These are phyloP conservation scores for Oldenlandia corymbosa DNA, from an alignment of 257 asterid genomes.

Conservation along the genomic window DNA sequence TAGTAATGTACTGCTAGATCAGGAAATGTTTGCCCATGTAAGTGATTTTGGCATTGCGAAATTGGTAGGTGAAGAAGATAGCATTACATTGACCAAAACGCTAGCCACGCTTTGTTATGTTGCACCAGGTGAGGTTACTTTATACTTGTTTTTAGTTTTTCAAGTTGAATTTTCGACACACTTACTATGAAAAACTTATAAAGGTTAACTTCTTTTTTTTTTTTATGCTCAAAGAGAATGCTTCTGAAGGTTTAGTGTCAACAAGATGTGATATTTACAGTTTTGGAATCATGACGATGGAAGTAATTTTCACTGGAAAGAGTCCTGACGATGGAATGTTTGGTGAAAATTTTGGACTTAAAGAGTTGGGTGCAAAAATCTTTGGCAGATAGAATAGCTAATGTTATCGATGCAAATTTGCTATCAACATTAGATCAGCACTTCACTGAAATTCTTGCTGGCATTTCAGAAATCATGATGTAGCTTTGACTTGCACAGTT, in stretches of 20 bases:
- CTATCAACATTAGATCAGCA: not conserved
- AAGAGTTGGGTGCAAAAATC: slow-evolving; percentile 2
- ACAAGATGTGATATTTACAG: slow-evolving; percentile 1
- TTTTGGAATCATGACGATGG: slow-evolving; percentile 8
- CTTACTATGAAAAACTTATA: too few species aligned
- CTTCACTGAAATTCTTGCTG: not conserved
- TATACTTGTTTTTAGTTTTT: too few species aligned
- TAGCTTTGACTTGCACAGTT: not conserved
- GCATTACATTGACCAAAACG: slow-evolving; percentile 4
- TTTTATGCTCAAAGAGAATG: not conserved
- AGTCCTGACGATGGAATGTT: not conserved
- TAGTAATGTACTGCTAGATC: slow-evolving; percentile 11
- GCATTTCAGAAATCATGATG: slow-evolving; percentile 1
- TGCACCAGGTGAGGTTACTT: slow-evolving; percentile 10
- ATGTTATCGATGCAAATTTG: not conserved
- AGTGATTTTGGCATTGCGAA: slow-evolving; percentile 14
- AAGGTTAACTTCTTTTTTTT: too few species aligned
- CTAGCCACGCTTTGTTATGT: slow-evolving; percentile 13
- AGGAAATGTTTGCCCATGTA: slow-evolving; percentile 13
- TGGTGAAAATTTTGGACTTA: not conserved
- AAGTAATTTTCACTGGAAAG: not conserved
- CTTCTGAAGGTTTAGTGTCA: not conserved
- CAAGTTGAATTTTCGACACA: too few species aligned
- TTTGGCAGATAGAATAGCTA: not conserved
- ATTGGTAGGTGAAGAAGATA: not conserved